Percentiles rank a stretch among this genome's conserved stretches.
These are phyloP conservation scores for Penicillium expansum DNA, from an alignment of 2,329 filamentous ascomycete genomes.

Conservation along the genomic window DNA sequence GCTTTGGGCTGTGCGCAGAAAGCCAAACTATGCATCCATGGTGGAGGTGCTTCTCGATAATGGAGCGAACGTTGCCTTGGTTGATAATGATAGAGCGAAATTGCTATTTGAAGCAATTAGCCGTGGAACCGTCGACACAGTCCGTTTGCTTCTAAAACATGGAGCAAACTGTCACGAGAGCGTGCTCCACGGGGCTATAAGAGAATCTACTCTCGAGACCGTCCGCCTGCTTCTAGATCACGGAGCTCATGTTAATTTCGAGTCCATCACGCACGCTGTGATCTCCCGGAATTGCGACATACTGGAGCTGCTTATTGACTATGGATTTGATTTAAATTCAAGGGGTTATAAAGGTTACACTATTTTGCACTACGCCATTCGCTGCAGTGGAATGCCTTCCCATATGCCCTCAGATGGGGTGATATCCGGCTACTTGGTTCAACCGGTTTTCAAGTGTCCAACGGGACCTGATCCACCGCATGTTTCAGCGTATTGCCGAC, in stretches of 20 bases:
- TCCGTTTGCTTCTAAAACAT: not conserved
- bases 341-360: not conserved
- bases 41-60: no score
- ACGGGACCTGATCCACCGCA: not conserved
- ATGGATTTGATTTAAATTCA: not conserved
- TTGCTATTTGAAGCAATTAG: not conserved
- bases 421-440: no score
- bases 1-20: not conserved
- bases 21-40: no score
- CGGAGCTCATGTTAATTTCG: not conserved
- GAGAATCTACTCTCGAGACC: not conserved
- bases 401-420: no score
- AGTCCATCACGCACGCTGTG: not conserved
- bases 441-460: not conserved
- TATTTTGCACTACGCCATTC: not conserved
- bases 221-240: not conserved
- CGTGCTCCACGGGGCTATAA: not conserved
- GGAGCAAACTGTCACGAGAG: not conserved
- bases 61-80: no score
- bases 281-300: not conserved
- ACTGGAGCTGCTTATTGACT: not conserved
- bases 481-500: not conserved
- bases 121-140: not conserved
- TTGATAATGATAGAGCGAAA: no score
- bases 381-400: not conserved